Percentiles rank a stretch among this genome's conserved stretches.
phyloP scores from a whole-genome alignment of 2,329 filamentous ascomycete genomes.

The Diaporthe ilicicola region DNA sequence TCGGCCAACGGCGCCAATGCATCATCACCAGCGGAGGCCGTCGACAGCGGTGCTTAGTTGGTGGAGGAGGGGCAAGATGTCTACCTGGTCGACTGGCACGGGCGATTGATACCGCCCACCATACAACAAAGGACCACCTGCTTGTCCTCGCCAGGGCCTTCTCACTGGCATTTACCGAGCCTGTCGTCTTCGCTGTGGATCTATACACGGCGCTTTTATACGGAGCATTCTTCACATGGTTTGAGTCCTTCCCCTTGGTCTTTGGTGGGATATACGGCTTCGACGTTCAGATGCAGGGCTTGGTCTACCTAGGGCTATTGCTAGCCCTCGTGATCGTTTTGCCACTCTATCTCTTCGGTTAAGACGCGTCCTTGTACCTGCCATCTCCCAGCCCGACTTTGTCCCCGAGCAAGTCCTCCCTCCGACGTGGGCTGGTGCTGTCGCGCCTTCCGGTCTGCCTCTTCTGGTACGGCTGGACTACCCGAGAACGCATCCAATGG shows the following conservation, averaged over 20 bases:
- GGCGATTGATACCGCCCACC: slow-evolving; percentile 3
- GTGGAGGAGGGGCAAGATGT: background rate
- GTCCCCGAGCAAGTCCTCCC: slow-evolving; percentile 2
- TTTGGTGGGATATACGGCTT: slow-evolving; percentile 5
- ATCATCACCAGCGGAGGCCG: background rate
- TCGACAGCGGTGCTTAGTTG: background rate
- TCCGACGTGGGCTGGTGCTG: slow-evolving; percentile 2
- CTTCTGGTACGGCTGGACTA: slow-evolving; percentile 63
- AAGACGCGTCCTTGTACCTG: background rate
- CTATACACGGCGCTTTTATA: slow-evolving; percentile 7
- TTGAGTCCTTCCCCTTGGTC: slow-evolving; percentile 13
- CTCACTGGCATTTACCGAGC: slow-evolving; percentile 4
- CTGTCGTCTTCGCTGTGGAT: slow-evolving; percentile 2
- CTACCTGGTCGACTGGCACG: background rate
- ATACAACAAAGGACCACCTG: background rate
- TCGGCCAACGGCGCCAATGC: background rate
- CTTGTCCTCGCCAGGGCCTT: slow-evolving; percentile 2
- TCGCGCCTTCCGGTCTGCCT: slow-evolving; percentile 55
- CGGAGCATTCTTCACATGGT: slow-evolving; percentile 20
- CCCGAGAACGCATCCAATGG: slow-evolving; percentile 57
- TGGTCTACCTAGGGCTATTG: background rate
- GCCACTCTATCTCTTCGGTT: background rate
- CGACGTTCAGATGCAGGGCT: background rate
- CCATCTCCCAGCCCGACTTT: background rate
- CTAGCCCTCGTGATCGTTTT: background rate